These are phyloP conservation scores for Blastocystis sp. DNA, from an alignment of 352 stramenopile genomes.

Conservation along the genomic window DNA sequence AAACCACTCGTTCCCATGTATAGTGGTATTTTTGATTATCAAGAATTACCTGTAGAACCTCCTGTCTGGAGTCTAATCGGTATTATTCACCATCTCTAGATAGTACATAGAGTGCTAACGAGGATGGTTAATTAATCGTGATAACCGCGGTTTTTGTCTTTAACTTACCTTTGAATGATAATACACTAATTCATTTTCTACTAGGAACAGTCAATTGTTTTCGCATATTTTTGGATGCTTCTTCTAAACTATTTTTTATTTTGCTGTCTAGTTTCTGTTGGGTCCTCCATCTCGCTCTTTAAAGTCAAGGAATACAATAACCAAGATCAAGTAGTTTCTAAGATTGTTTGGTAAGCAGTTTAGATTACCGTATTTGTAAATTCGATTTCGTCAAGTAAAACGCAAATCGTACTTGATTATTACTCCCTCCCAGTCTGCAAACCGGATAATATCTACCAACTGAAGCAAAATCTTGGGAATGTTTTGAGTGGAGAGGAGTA, in stretches of 20 bases:
- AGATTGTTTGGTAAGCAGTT: not conserved
- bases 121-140: too few species aligned
- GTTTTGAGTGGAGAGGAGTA: conserved; percentile 44
- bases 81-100: too few species aligned
- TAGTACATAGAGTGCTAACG: too few species aligned
- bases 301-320: conserved; percentile 37
- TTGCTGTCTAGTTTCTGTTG: not conserved
- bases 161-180: too few species aligned
- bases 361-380: conserved; percentile 87
- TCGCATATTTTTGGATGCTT: not conserved
- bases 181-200: too few species aligned
- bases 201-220: not conserved
- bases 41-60: not conserved
- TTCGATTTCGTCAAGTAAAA: conserved; percentile 93
- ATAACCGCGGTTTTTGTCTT: too few species aligned
- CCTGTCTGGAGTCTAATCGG: not conserved
- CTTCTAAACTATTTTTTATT: not conserved
- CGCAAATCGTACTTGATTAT: conserved; percentile 84
- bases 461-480: conserved; percentile 46
- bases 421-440: conserved; percentile 58
- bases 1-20: conserved; percentile 9
- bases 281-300: not conserved
- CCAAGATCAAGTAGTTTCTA: not conserved
- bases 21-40: conserved; percentile 22
- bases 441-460: not conserved